Percentiles rank a stretch among this genome's conserved stretches.
These are phyloP conservation scores for Golubevia pallescens DNA, from an alignment of 1,284 basidiomycete species.

Conservation along the genomic window DNA sequence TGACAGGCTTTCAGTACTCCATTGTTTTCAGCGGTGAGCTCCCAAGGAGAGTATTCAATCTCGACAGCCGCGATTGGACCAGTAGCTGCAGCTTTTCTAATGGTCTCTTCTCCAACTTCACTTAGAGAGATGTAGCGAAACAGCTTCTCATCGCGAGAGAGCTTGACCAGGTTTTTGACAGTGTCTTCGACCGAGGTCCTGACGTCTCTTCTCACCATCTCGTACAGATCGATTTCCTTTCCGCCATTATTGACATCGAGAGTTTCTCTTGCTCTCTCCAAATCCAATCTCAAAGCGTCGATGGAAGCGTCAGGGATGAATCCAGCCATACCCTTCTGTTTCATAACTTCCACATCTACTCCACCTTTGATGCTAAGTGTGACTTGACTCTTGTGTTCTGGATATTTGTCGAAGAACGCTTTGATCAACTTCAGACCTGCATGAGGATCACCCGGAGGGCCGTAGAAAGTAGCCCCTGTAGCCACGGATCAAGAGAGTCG, in stretches of 20 bases:
- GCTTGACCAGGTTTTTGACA: slow-evolving; percentile 34
- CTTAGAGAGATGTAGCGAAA: slow-evolving; percentile 49
- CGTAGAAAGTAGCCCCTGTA: slow-evolving; percentile 40
- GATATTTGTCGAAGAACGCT: slow-evolving; percentile 47
- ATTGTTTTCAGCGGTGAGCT: slow-evolving; percentile 22
- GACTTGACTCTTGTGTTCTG: slow-evolving; percentile 40
- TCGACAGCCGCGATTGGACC: slow-evolving; percentile 46
- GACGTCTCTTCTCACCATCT: slow-evolving; percentile 32
- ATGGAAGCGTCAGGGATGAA: slow-evolving; percentile 21
- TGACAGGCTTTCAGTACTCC: slow-evolving; percentile 43
- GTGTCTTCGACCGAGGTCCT: slow-evolving; percentile 18
- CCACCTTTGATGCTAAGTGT: slow-evolving; percentile 53
- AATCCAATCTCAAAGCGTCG: slow-evolving; percentile 24
- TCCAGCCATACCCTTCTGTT: slow-evolving; percentile 22
- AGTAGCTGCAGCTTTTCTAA: slow-evolving; percentile 32
- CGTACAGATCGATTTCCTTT: slow-evolving; percentile 42
- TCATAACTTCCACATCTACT: slow-evolving; percentile 16
- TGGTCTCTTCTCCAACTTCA: slow-evolving; percentile 38
- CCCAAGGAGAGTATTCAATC: slow-evolving; percentile 43
- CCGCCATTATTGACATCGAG: slow-evolving; percentile 39
- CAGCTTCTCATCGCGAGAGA: slow-evolving; percentile 30
- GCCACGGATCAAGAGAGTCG: too few relatives aligned
- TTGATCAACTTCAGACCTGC: slow-evolving; percentile 40
- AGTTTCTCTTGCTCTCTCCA: slow-evolving; percentile 25
- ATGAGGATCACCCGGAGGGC: slow-evolving; percentile 22